Conservation (phyloP, 164 flowering plant species). For the Aristolochia californica region DNA sequence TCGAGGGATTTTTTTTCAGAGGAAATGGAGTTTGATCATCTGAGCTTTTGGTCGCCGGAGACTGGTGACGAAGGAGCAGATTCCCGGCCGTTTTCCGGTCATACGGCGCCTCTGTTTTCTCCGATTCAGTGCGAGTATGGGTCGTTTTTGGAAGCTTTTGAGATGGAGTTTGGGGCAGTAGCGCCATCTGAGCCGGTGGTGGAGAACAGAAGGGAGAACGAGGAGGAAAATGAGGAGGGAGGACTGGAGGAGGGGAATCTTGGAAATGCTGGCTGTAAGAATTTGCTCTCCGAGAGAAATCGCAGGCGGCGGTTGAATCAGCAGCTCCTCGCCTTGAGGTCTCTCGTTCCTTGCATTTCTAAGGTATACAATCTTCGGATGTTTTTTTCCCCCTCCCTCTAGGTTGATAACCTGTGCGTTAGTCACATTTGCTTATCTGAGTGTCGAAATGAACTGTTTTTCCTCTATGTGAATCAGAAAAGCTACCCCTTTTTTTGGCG, state of each 20-base stretch:
- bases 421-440: no score
- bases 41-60: constrained; percentile 1
- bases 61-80: background rate
- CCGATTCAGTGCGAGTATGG: constrained; percentile 3
- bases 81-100: background rate
- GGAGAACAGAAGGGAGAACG: background rate
- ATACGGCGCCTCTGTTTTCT: constrained; percentile 1
- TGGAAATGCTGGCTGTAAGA: background rate
- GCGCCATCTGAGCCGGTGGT: background rate
- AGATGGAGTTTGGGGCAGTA: background rate
- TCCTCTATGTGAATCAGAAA: no score
- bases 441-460: no score
- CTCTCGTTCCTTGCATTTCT: background rate
- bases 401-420: no score
- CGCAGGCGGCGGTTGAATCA: background rate
- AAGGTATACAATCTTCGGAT: background rate
- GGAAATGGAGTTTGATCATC: background rate
- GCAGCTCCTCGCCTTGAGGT: background rate
- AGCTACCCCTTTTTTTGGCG: no score
- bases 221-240: background rate
- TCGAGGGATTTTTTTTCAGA: no score
- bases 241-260: background rate
- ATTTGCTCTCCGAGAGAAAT: constrained; percentile 1
- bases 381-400: no score
- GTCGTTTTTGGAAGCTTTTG: constrained; percentile 1